Percentiles rank a stretch among this genome's conserved stretches.
Evolutionary conservation across 2,329 filamentous ascomycete species (phyloP).

Genomic region (Diaporthe sp.): DNA sequence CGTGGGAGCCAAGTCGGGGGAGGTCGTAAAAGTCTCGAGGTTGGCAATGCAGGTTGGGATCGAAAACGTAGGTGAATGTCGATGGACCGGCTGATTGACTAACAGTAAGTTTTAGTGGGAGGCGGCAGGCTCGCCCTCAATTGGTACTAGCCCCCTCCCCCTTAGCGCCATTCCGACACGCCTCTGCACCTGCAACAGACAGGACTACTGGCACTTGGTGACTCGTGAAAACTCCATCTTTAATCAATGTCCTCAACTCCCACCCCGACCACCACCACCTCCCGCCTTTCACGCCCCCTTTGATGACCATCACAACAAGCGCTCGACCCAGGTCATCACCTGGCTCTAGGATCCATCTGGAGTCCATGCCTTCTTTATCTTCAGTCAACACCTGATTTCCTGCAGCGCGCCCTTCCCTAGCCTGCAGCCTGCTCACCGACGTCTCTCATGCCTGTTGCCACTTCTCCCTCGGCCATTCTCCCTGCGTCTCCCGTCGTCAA

Average conservation of each 20-base stretch:
- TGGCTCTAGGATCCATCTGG: conserved; percentile 48
- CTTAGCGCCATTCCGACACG: conserved; percentile 30
- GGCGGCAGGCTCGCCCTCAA: conserved; percentile 24
- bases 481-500: conserved; percentile 88
- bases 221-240: conserved; percentile 42
- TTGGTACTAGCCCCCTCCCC: conserved; percentile 36
- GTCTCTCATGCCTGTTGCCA: conserved; percentile 86
- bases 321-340: conserved; percentile 52
- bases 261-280: conserved; percentile 27
- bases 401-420: conserved; percentile 63
- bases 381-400: conserved; percentile 35
- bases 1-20: conserved; percentile 1
- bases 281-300: conserved; percentile 45
- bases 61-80: neutral
- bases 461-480: conserved; percentile 77
- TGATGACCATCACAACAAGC: conserved; percentile 53
- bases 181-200: conserved; percentile 20
- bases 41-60: conserved; percentile 12
- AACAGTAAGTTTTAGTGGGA: conserved; percentile 20
- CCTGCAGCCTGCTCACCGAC: conserved; percentile 66
- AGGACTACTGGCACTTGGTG: conserved; percentile 37
- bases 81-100: neutral
- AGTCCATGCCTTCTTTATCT: conserved; percentile 37
- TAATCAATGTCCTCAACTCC: conserved; percentile 48
- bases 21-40: neutral